Evolutionary conservation across 495 filamentous ascomycete species (phyloP).

Genomic region (Hyphodiscus hymeniophilus): DNA sequence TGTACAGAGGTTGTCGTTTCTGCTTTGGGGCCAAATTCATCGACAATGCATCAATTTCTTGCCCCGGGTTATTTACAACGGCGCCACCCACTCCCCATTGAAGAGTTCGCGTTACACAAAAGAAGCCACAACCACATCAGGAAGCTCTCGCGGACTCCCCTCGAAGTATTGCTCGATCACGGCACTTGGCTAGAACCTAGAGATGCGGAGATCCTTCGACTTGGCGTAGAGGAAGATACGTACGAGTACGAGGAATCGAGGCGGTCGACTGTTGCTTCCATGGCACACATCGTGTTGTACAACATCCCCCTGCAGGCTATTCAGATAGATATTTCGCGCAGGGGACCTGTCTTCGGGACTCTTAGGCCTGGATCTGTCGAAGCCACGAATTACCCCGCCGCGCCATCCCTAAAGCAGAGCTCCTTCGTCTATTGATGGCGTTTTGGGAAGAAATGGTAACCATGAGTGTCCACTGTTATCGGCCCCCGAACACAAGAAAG

Average conservation of each 20-base stretch:
- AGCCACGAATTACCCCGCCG: constrained; percentile 4
- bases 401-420: neutral
- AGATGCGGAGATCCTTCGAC: neutral
- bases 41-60: neutral
- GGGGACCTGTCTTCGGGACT: too few species aligned
- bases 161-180: too few species aligned
- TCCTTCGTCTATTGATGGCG: neutral
- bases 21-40: neutral
- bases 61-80: neutral
- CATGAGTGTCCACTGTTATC: too few species aligned
- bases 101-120: neutral
- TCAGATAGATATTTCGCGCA: constrained; percentile 1
- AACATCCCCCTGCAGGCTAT: too few species aligned
- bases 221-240: too few species aligned
- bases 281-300: too few species aligned
- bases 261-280: neutral
- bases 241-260: constrained; percentile 8
- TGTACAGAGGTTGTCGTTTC: constrained; percentile 22
- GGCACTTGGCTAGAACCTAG: neutral
- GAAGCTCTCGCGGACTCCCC: neutral
- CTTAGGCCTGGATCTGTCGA: too few species aligned
- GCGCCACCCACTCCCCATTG: neutral
- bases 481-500: too few species aligned
- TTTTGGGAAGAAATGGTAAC: neutral
- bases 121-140: neutral